Conservation (phyloP, 2,329 filamentous ascomycete genomes). For the Mollisia scopiformis region DNA sequence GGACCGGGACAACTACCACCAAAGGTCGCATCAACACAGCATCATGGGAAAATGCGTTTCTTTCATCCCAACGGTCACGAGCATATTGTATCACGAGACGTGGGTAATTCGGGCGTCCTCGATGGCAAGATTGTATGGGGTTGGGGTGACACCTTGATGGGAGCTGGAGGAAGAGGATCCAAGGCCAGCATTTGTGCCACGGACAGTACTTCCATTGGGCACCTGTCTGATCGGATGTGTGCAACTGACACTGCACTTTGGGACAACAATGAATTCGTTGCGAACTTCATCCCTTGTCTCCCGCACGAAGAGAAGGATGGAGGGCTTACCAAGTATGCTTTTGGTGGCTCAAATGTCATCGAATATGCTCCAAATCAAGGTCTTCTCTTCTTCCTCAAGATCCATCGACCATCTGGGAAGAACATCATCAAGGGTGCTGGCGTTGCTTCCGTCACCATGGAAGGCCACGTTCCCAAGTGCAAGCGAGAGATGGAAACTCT, state of each 20-base stretch:
- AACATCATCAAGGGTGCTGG: constrained; percentile 8
- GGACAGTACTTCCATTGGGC: constrained; percentile 8
- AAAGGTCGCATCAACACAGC: neutral
- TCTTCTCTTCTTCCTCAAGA: constrained; percentile 9
- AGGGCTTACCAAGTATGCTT: neutral
- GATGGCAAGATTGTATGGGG: constrained; percentile 10
- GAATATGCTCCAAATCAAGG: constrained; percentile 8
- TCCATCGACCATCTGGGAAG: constrained; percentile 5
- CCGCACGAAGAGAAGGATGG: constrained; percentile 5
- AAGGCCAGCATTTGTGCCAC: constrained; percentile 12
- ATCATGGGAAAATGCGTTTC: constrained; percentile 10
- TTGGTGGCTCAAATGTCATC: constrained; percentile 10
- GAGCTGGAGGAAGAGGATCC: neutral
- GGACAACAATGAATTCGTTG: constrained; percentile 12
- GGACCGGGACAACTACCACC: constrained; percentile 1
- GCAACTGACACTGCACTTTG: constrained; percentile 9
- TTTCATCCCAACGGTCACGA: constrained; percentile 6
- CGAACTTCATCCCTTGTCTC: constrained; percentile 9
- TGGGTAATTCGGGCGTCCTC: constrained; percentile 6
- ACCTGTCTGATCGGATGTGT: constrained; percentile 1
- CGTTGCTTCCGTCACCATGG: constrained; percentile 2
- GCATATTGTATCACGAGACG: constrained; percentile 9
- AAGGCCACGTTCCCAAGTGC: constrained; percentile 5
- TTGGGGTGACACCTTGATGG: constrained; percentile 11
- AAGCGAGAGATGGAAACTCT: constrained; percentile 2